phyloP scores from a whole-genome alignment of 495 filamentous ascomycete species.

The Hyaloscypha finlandica region DNA sequence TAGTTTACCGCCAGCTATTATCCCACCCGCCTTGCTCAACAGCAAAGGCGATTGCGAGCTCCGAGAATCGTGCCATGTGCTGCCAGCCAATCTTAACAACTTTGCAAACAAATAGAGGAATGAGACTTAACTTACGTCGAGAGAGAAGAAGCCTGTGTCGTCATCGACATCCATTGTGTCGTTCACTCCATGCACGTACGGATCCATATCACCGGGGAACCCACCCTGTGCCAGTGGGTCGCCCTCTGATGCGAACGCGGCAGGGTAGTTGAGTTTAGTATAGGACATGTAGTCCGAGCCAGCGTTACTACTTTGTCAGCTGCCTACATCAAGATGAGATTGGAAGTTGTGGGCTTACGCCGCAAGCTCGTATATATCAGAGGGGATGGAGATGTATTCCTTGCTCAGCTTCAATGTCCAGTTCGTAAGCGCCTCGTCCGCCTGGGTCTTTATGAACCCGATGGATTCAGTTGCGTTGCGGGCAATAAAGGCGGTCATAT shows the following conservation, averaged over 20 bases:
- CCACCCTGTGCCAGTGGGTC: neutral
- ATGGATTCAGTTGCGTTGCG: constrained; percentile 1
- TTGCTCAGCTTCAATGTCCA: neutral
- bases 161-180: constrained; percentile 11
- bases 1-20: constrained; percentile 6
- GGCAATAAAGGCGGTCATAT: constrained; percentile 14
- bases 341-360: neutral
- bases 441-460: constrained; percentile 7
- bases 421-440: neutral
- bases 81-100: neutral
- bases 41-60: constrained; percentile 10
- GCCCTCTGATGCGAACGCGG: neutral
- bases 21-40: constrained; percentile 11
- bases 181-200: constrained; percentile 7
- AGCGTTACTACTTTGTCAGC: neutral
- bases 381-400: constrained; percentile 1
- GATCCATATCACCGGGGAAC: constrained; percentile 3
- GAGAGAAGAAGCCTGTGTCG: constrained; percentile 2
- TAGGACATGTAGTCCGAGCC: neutral
- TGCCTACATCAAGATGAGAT: neutral
- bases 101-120: neutral
- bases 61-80: constrained; percentile 8
- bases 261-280: neutral
- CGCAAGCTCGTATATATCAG: neutral
- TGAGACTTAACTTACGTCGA: constrained; percentile 2